Percentiles rank a stretch among this genome's conserved stretches.
Evolutionary conservation across 148 eudicot species (phyloP).

Genomic region (Silene uniflora): DNA sequence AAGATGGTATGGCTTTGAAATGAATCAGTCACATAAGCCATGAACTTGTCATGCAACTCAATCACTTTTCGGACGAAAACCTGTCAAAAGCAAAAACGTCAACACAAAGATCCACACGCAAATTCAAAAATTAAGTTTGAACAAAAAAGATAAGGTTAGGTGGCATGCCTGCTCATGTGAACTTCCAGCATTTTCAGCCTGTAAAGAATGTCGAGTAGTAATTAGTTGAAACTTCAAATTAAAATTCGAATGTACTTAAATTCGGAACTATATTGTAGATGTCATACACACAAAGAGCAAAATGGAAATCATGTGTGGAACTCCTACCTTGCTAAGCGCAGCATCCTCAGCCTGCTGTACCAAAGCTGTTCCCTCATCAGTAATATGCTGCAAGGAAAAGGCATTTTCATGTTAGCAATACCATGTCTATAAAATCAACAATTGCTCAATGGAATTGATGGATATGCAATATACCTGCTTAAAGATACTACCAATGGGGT

Average conservation of each 20-base stretch:
- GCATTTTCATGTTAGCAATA: neutral
- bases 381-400: slow-evolving; percentile 56
- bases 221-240: neutral
- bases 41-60: slow-evolving; percentile 87
- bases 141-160: neutral
- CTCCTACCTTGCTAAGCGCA: slow-evolving; percentile 66
- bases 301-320: neutral
- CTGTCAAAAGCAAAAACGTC: slow-evolving; percentile 32
- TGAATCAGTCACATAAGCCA: slow-evolving; percentile 76
- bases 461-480: slow-evolving; percentile 58
- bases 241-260: neutral
- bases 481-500: slow-evolving; percentile 78
- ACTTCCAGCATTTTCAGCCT: slow-evolving; percentile 71
- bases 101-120: slow-evolving; percentile 1
- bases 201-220: slow-evolving; percentile 14
- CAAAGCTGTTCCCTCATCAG: slow-evolving; percentile 74
- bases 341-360: slow-evolving; percentile 93
- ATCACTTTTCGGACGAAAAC: slow-evolving; percentile 81
- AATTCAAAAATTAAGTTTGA: slow-evolving; percentile 8
- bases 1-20: slow-evolving; percentile 73
- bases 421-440: neutral
- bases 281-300: neutral
- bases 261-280: neutral
- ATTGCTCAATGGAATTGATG: neutral
- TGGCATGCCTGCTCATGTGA: slow-evolving; percentile 69